These are phyloP conservation scores for Fraxinus cuspidata DNA, from an alignment of 257 asterid species.

Conservation along the genomic window DNA sequence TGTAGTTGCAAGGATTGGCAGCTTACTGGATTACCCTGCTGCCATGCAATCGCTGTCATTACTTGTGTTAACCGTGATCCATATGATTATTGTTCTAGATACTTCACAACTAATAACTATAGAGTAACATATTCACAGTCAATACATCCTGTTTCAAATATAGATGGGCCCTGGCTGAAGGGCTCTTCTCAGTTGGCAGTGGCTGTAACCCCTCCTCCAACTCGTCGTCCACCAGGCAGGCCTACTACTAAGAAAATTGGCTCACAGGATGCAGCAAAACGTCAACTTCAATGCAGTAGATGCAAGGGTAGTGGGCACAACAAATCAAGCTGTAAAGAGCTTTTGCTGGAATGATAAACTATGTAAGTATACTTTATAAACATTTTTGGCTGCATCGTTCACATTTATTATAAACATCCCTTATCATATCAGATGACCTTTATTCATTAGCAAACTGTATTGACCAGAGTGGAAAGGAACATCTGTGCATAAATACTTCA, in stretches of 20 bases:
- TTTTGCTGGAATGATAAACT: constrained; percentile 47
- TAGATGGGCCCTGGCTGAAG: constrained; percentile 49
- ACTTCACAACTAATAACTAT: constrained; percentile 65
- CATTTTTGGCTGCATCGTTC: constrained; percentile 16
- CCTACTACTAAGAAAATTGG: constrained; percentile 75
- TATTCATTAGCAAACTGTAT: background rate
- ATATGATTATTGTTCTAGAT: constrained; percentile 71
- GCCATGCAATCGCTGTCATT: constrained; percentile 76
- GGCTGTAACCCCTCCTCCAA: constrained; percentile 77
- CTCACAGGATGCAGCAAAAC: constrained; percentile 60
- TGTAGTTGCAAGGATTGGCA: constrained; percentile 85
- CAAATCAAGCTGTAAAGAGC: constrained; percentile 91
- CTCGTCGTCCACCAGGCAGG: constrained; percentile 93
- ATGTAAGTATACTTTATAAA: constrained; percentile 28
- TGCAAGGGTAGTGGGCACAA: constrained; percentile 97
- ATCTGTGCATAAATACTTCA: background rate
- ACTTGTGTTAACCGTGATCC: constrained; percentile 51
- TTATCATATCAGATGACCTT: constrained; percentile 7
- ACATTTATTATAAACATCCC: constrained; percentile 18
- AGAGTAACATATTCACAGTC: constrained; percentile 73
- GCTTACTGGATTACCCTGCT: constrained; percentile 82
- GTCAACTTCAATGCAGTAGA: constrained; percentile 87
- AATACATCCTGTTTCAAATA: constrained; percentile 55
- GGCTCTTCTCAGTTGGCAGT: constrained; percentile 46
- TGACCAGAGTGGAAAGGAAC: background rate